Evolutionary conservation across 345 rosid genomes (phyloP).

Genomic region (Citrus mangshanensis): DNA sequence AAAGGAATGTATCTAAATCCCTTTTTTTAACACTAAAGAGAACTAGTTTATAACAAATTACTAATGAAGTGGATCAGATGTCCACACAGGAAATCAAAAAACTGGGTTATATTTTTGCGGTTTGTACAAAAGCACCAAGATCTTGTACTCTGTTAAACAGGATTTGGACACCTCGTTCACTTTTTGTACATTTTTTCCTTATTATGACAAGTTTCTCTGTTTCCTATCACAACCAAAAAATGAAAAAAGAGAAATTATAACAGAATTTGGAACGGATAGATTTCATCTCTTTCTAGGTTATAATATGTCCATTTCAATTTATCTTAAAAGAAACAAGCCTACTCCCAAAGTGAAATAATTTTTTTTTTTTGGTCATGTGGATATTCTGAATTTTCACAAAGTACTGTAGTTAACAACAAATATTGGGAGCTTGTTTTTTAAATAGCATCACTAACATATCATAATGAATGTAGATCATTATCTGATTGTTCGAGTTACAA

Average conservation of each 20-base stretch:
- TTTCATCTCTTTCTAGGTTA: background rate
- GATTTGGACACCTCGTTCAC: too few species aligned
- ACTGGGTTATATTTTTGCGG: background rate
- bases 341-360: background rate
- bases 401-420: background rate
- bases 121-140: background rate
- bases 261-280: background rate
- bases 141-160: too few species aligned
- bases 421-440: background rate
- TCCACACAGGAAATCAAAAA: background rate
- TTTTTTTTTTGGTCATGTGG: background rate
- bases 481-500: background rate
- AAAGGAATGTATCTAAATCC: background rate
- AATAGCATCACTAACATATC: background rate
- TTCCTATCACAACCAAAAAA: too few species aligned
- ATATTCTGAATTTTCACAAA: background rate
- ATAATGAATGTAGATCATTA: background rate
- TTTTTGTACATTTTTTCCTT: too few species aligned
- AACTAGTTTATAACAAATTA: too few species aligned
- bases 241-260: background rate
- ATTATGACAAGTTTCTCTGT: too few species aligned
- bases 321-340: background rate
- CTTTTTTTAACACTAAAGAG: background rate
- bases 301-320: background rate
- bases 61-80: background rate